Evolutionary conservation across 805 yeast species (phyloP), one percentile per base, ranked within the genome.

Genomic region (Ogataea methanolica): DNA sequence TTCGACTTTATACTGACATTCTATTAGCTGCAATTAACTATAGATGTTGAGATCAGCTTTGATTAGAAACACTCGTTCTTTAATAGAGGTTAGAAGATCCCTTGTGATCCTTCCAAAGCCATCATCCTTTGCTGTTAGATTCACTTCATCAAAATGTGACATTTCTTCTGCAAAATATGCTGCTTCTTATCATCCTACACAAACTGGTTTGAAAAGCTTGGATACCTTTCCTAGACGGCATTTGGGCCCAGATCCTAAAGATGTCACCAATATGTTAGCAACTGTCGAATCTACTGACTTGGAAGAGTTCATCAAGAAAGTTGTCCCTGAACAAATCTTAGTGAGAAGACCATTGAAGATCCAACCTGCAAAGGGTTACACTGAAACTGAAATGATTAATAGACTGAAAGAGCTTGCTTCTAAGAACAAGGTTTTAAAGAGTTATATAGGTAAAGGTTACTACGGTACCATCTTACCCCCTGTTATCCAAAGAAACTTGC

Each of bases 381-480:
- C 96, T 5, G 99, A 94, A 66, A 75, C 84, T 48, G 85, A 89
- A 65, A 83, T 92, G 84, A 66, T 88, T 36, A 74, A 73, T 1
- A 83, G 87, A 54, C 71, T 92, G 54, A 73, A 77, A 49, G 70
- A 73, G 45, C 72, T 94, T 44, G 97, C 97, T 0, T 62, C 72
- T 38, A 83, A 88, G 64, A 94, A 94, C 72, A 79, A 79, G 58
- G 75, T 85, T 34, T 78, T 78, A 53, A 80, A 80, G 67, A 80
- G 91, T 37, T 84, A 83, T 57, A 92, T 94, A 49, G 99, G 99
- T 52, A 87, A 88, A 65, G 99, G 99, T 37, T 94, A 92, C 68
- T 86, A 88, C 57, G 96, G 96, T 49, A 92, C 98, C 0, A 74
- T 79, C 44, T 72, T 88, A 41, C 99, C 99, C 0, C 85, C 96